Percentiles rank a stretch among this genome's conserved stretches.
These are phyloP conservation scores for Clarireedia monteithiana DNA, from an alignment of 2,329 filamentous ascomycete species.

Conservation along the genomic window DNA sequence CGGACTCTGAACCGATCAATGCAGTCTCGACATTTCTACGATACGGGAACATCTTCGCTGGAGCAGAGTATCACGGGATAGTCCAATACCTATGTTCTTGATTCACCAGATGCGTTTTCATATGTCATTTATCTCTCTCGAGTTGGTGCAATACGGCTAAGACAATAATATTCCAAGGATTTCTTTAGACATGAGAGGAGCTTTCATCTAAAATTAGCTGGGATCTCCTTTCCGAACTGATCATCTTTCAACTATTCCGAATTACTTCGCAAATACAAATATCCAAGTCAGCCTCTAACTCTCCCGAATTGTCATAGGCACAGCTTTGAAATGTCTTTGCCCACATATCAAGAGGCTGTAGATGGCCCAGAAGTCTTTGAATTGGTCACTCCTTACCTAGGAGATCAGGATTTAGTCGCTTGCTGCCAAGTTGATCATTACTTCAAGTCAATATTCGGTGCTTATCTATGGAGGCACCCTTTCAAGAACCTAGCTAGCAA, in stretches of 20 bases:
- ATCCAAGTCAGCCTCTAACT: background rate
- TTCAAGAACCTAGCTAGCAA: constrained; percentile 10
- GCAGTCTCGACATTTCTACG: too few relatives aligned
- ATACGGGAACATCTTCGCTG: too few relatives aligned
- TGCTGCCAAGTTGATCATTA: constrained; percentile 14
- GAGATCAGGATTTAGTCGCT: constrained; percentile 4
- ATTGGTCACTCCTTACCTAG: constrained; percentile 15
- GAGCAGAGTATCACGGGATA: too few relatives aligned
- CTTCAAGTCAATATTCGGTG: constrained; percentile 11
- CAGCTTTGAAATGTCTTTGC: constrained; percentile 16
- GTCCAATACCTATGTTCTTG: too few relatives aligned
- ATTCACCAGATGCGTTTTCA: too few relatives aligned
- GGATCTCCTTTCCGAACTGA: too few relatives aligned
- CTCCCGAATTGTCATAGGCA: background rate
- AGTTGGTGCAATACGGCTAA: too few relatives aligned
- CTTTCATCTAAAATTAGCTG: too few relatives aligned
- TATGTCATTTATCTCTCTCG: too few relatives aligned
- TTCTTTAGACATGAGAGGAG: too few relatives aligned
- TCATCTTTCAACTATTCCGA: background rate
- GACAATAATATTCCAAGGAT: too few relatives aligned
- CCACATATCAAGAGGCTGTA: constrained; percentile 17
- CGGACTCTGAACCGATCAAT: too few relatives aligned
- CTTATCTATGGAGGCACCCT: constrained; percentile 19
- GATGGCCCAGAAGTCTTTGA: constrained; percentile 1
- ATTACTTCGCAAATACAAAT: background rate